Percentiles rank a stretch among this genome's conserved stretches.
Evolutionary conservation across 2,329 filamentous ascomycete genomes (phyloP).

Genomic region (Fusarium gaditjirri): DNA sequence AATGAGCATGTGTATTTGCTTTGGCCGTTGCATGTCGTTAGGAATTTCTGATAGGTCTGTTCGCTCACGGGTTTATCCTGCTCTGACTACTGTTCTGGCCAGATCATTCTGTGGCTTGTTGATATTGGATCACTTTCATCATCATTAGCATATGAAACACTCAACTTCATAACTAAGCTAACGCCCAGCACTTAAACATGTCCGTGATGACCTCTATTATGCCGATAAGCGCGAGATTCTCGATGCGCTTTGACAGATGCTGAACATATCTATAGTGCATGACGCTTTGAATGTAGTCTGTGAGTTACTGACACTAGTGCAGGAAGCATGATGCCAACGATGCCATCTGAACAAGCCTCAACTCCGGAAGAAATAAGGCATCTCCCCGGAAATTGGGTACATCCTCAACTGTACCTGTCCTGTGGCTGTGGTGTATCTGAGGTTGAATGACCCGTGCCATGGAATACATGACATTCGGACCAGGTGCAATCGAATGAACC

Average conservation of each 20-base stretch:
- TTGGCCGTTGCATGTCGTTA: conserved; percentile 8
- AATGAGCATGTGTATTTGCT: conserved; percentile 10
- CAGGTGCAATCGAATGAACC: neutral
- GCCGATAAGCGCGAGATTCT: conserved; percentile 20
- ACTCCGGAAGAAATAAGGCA: neutral
- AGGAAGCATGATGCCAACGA: conserved; percentile 20
- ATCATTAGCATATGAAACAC: conserved; percentile 8
- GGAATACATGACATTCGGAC: neutral
- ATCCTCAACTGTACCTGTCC: neutral
- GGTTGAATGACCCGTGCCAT: neutral
- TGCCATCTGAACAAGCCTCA: conserved; percentile 2
- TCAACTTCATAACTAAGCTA: conserved; percentile 9
- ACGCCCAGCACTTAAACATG: conserved; percentile 14
- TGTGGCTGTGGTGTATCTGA: neutral
- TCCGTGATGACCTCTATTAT: neutral
- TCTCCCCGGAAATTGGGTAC: neutral
- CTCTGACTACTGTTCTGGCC: neutral
- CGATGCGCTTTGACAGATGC: conserved; percentile 27
- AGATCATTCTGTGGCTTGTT: conserved; percentile 16
- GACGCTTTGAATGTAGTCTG: conserved; percentile 2
- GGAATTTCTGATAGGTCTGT: conserved; percentile 4
- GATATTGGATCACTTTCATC: conserved; percentile 2
- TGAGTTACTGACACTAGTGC: conserved; percentile 7
- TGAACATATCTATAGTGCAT: conserved; percentile 17
- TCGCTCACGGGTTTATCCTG: neutral